Percentiles rank a stretch among this genome's conserved stretches.
phyloP scores from a whole-genome alignment of 2,329 filamentous ascomycete species.

The Chrysoporthe cubensis region DNA sequence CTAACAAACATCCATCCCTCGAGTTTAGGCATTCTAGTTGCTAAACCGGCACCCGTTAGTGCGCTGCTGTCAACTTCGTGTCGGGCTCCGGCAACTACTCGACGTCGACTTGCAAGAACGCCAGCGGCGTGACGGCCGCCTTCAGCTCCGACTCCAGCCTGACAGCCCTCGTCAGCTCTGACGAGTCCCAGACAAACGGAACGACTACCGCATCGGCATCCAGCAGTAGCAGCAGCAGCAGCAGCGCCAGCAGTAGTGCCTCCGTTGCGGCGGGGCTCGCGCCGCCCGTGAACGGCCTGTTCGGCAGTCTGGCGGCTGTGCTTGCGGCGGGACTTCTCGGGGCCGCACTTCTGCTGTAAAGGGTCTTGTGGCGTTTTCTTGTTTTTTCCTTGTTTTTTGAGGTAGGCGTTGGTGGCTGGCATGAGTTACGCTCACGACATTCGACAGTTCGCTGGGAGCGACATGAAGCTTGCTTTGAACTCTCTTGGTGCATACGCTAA shows the following conservation, averaged over 20 bases:
- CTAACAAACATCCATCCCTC: neutral
- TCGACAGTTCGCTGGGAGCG: neutral
- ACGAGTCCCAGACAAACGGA: slow-evolving; percentile 30
- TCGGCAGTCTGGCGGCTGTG: slow-evolving; percentile 20
- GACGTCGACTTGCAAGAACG: slow-evolving; percentile 44
- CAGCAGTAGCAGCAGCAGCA: slow-evolving; percentile 20
- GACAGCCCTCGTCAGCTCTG: slow-evolving; percentile 36
- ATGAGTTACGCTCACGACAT: neutral
- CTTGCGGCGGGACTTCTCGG: slow-evolving; percentile 21
- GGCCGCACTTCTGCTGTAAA: slow-evolving; percentile 21
- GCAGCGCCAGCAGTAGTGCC: slow-evolving; percentile 4
- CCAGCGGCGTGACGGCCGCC: slow-evolving; percentile 37
- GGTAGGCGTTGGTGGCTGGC: slow-evolving; percentile 9
- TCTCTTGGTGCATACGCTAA: neutral
- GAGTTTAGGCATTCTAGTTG: neutral
- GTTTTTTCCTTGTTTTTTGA: neutral
- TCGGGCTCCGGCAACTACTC: slow-evolving; percentile 39
- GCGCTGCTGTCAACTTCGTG: slow-evolving; percentile 60
- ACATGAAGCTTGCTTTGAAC: neutral
- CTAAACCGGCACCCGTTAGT: slow-evolving; percentile 42
- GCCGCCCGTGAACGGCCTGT: slow-evolving; percentile 18
- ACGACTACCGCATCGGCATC: slow-evolving; percentile 30
- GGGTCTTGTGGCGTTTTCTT: neutral
- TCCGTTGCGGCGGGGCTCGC: slow-evolving; percentile 20
- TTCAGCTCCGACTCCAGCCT: slow-evolving; percentile 39